These are phyloP conservation scores for Komagataella ulmi DNA, from an alignment of 805 yeast species.

Conservation along the genomic window DNA sequence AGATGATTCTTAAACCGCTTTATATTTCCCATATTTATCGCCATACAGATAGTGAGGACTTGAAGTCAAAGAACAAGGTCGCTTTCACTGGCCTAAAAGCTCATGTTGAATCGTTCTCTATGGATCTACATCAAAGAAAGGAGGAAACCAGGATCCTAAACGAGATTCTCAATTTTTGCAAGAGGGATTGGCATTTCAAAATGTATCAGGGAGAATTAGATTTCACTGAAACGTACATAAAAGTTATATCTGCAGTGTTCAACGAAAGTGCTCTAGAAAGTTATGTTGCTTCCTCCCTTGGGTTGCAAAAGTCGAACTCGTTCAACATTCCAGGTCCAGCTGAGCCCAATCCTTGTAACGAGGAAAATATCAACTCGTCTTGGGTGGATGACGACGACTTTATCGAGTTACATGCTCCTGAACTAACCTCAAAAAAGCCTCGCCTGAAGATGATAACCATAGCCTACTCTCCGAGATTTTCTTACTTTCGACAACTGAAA, in stretches of 20 bases:
- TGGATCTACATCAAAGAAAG: conserved; percentile 58
- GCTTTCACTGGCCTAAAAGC: conserved; percentile 64
- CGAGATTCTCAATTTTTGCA: conserved; percentile 32
- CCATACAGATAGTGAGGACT: conserved; percentile 21
- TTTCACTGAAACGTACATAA: conserved; percentile 40
- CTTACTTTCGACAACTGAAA: conserved; percentile 49
- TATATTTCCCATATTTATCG: conserved; percentile 63
- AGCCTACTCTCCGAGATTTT: conserved; percentile 43
- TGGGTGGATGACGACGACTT: conserved; percentile 78
- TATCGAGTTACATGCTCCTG: conserved; percentile 47
- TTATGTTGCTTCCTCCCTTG: neutral
- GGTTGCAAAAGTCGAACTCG: neutral
- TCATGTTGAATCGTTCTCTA: conserved; percentile 36
- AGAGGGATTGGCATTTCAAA: conserved; percentile 27
- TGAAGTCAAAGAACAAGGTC: conserved; percentile 27
- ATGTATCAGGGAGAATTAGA: conserved; percentile 56
- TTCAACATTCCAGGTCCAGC: neutral
- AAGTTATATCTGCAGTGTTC: conserved; percentile 37
- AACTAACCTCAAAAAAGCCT: conserved; percentile 23
- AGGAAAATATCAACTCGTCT: conserved; percentile 2
- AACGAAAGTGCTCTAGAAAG: neutral
- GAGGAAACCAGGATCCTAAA: conserved; percentile 30
- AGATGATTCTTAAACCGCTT: conserved; percentile 60
- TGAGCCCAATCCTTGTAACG: conserved; percentile 5
- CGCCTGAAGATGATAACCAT: conserved; percentile 39